Evolutionary conservation across 148 eudicot species (phyloP).

Genomic region (Vaccinium corymbosum): DNA sequence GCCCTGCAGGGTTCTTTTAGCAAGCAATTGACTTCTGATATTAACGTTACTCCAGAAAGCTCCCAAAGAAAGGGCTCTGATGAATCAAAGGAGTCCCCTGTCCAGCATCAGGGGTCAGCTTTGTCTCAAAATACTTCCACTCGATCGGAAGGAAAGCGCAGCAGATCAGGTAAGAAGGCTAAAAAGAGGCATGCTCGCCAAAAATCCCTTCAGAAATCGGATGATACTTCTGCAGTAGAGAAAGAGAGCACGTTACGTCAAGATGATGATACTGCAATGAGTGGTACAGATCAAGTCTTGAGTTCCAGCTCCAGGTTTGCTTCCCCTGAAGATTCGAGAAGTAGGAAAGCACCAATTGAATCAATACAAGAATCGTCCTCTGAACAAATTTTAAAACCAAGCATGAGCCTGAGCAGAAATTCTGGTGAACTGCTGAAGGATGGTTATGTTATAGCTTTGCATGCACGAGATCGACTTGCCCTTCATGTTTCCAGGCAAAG

Average conservation of each 20-base stretch:
- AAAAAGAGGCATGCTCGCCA: conserved; percentile 89
- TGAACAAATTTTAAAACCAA: conserved; percentile 42
- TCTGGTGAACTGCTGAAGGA: conserved; percentile 65
- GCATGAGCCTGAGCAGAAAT: conserved; percentile 38
- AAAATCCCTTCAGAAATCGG: conserved; percentile 66
- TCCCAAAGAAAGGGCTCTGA: conserved; percentile 43
- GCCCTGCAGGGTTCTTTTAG: conserved; percentile 43
- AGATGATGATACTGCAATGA: conserved; percentile 90
- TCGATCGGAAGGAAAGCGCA: conserved; percentile 70
- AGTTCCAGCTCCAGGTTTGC: conserved; percentile 79
- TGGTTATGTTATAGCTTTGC: conserved; percentile 81
- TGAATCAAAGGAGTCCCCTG: conserved; percentile 50
- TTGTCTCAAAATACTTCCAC: conserved; percentile 47
- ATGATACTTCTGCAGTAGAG: conserved; percentile 50
- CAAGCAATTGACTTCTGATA: conserved; percentile 44
- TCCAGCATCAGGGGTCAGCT: conserved; percentile 51
- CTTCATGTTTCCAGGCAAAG: conserved; percentile 92
- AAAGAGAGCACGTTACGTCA: conserved; percentile 65
- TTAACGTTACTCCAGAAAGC: conserved; percentile 45
- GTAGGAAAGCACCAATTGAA: conserved; percentile 55
- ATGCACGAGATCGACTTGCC: conserved; percentile 56
- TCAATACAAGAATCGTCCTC: conserved; percentile 47
- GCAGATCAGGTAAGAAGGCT: conserved; percentile 95
- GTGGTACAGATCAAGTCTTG: conserved; percentile 80
- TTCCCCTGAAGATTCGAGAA: conserved; percentile 73